Percentiles rank a stretch among this genome's conserved stretches.
Evolutionary conservation across 306 rosid species (phyloP).

Genomic region (Luffa aegyptiaca): DNA sequence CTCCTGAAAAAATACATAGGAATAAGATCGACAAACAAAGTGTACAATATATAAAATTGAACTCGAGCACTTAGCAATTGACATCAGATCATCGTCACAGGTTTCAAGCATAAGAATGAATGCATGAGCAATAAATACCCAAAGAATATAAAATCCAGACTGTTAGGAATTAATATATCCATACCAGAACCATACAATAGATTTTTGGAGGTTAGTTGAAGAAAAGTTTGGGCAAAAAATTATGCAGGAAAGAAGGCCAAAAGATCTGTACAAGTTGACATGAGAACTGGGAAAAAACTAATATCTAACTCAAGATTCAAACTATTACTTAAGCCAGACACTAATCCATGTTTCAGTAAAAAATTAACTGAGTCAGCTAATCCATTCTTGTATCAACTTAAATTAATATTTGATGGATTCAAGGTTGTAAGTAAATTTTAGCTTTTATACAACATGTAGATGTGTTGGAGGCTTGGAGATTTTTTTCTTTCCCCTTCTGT

Average conservation of each 20-base stretch:
- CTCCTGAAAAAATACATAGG: constrained; percentile 36
- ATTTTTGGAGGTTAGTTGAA: not conserved
- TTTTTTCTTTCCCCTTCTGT: not conserved
- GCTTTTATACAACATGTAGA: not conserved
- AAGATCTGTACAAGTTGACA: not conserved
- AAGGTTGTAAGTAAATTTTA: not conserved
- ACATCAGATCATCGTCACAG: not conserved
- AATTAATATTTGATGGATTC: not conserved
- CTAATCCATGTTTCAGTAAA: not conserved
- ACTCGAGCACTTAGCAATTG: not conserved
- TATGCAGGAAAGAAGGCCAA: not conserved
- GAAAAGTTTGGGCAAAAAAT: not conserved
- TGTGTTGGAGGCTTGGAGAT: not conserved
- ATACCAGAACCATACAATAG: not conserved
- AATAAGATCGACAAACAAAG: not conserved
- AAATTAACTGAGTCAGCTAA: not conserved
- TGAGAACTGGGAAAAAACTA: not conserved
- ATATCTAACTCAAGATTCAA: not conserved
- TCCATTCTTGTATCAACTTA: not conserved
- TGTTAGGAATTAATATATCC: not conserved
- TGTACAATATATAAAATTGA: not conserved
- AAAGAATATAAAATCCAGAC: not conserved
- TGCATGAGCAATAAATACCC: not conserved
- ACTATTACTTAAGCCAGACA: not conserved
- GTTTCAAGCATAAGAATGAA: not conserved